phyloP scores from a whole-genome alignment of 202 grass and related monocot genomes.

The Saccharum hybrid region DNA sequence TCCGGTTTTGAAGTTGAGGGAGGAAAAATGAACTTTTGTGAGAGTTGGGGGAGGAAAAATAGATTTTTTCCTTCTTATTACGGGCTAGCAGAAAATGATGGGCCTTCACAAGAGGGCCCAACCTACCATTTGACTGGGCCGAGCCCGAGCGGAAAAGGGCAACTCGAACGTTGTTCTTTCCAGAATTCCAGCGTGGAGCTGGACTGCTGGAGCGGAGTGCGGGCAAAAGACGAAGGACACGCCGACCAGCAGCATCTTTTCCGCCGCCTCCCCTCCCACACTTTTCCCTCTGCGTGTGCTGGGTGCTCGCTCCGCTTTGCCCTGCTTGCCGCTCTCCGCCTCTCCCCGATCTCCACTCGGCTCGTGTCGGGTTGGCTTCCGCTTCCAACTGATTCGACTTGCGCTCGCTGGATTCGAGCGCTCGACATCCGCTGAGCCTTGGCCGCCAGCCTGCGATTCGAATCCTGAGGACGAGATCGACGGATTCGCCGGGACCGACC shows the following conservation, averaged over 20 bases:
- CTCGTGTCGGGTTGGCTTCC: background rate
- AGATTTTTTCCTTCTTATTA: too few relatives aligned
- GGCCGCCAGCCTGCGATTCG: background rate
- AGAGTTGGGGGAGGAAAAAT: too few relatives aligned
- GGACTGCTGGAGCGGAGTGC: too few relatives aligned
- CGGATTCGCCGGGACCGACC: background rate
- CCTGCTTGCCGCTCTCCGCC: background rate
- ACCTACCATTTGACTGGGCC: too few relatives aligned
- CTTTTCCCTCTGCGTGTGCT: background rate
- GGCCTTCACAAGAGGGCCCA: too few relatives aligned
- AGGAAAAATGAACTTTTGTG: too few relatives aligned
- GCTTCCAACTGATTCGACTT: background rate
- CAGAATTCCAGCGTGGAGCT: too few relatives aligned
- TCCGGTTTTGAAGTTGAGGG: too few relatives aligned
- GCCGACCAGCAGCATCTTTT: slow-evolving; percentile 24
- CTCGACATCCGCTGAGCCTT: background rate
- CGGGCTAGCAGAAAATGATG: too few relatives aligned
- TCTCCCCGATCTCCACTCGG: background rate
- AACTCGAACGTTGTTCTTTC: too few relatives aligned
- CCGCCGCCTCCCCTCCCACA: background rate
- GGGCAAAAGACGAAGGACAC: background rate
- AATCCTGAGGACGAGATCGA: slow-evolving; percentile 2
- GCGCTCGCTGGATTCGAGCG: background rate
- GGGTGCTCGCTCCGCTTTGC: background rate
- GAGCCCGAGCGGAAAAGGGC: too few relatives aligned